These are phyloP conservation scores for Cyberlindnera suaveolens DNA, from an alignment of 805 yeast genomes.

Conservation along the genomic window DNA sequence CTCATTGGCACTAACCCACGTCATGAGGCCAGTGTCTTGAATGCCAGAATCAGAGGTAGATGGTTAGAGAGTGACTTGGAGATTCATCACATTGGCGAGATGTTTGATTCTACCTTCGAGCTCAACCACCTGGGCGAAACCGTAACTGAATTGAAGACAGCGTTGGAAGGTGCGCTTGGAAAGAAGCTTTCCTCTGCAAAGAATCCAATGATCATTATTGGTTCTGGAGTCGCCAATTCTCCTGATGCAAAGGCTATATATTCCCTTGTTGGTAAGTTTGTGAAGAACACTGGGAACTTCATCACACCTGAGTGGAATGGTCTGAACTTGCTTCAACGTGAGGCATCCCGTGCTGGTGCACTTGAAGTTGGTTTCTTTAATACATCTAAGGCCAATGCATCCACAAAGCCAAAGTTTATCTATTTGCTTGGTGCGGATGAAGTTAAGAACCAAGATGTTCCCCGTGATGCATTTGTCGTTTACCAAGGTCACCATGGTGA, in stretches of 20 bases:
- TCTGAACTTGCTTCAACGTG: slow-evolving; percentile 71
- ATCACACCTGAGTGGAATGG: slow-evolving; percentile 77
- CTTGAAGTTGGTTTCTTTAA: slow-evolving; percentile 72
- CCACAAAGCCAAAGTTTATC: slow-evolving; percentile 62
- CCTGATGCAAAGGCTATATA: slow-evolving; percentile 57
- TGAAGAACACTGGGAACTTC: slow-evolving; percentile 44
- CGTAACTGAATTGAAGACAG: slow-evolving; percentile 48
- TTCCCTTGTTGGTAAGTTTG: slow-evolving; percentile 56
- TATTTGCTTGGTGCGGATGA: slow-evolving; percentile 86
- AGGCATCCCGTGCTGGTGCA: slow-evolving; percentile 85
- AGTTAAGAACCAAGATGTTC: slow-evolving; percentile 58
- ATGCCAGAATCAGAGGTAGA: slow-evolving; percentile 74
- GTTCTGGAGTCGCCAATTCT: slow-evolving; percentile 71
- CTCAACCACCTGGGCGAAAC: slow-evolving; percentile 57
- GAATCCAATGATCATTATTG: slow-evolving; percentile 73
- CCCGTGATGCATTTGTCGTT: slow-evolving; percentile 79
- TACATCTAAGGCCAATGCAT: slow-evolving; percentile 30
- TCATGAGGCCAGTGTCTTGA: slow-evolving; percentile 84
- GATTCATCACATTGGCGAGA: slow-evolving; percentile 67
- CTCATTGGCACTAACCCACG: slow-evolving; percentile 85
- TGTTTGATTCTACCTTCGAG: slow-evolving; percentile 72
- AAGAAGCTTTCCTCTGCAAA: slow-evolving; percentile 57
- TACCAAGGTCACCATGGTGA: slow-evolving; percentile 94
- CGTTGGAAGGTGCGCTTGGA: slow-evolving; percentile 65
- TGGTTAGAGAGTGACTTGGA: slow-evolving; percentile 69